Conservation (phyloP, 2,329 filamentous ascomycete genomes). For the Sarocladiaceae sp. region DNA sequence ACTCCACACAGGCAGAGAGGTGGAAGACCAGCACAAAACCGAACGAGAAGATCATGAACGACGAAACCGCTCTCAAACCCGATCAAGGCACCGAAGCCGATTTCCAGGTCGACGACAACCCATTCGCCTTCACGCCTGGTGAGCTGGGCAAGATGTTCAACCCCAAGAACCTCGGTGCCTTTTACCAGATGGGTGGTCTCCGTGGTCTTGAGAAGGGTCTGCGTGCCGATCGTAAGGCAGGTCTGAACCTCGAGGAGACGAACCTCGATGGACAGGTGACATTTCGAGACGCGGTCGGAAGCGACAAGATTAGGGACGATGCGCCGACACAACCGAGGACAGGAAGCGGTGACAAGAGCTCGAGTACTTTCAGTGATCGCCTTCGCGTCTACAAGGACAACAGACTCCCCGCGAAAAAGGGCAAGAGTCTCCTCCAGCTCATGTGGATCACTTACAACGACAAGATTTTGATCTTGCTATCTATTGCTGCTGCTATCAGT, state of each 20-base stretch:
- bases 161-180: conserved; percentile 80
- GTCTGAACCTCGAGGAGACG: conserved; percentile 73
- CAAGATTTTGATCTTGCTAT: conserved; percentile 72
- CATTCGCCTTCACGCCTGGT: conserved; percentile 80
- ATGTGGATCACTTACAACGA: conserved; percentile 85
- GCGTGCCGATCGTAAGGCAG: conserved; percentile 65
- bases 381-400: conserved; percentile 71
- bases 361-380: conserved; percentile 56
- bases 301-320: conserved; percentile 29
- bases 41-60: conserved; percentile 56
- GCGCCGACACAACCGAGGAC: conserved; percentile 11
- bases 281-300: conserved; percentile 59
- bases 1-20: conserved; percentile 33
- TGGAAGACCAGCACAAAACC: conserved; percentile 23
- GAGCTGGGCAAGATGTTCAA: conserved; percentile 85
- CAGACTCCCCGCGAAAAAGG: conserved; percentile 67
- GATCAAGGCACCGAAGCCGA: conserved; percentile 73
- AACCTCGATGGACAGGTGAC: conserved; percentile 60
- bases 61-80: conserved; percentile 66
- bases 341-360: too few species aligned
- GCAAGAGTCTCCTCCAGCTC: conserved; percentile 66
- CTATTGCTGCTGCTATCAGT: conserved; percentile 66
- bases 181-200: conserved; percentile 75
- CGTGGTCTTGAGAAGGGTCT: conserved; percentile 75
- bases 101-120: conserved; percentile 73